phyloP scores from a whole-genome alignment of 495 filamentous ascomycete genomes.

The Penicilliopsis zonata region DNA sequence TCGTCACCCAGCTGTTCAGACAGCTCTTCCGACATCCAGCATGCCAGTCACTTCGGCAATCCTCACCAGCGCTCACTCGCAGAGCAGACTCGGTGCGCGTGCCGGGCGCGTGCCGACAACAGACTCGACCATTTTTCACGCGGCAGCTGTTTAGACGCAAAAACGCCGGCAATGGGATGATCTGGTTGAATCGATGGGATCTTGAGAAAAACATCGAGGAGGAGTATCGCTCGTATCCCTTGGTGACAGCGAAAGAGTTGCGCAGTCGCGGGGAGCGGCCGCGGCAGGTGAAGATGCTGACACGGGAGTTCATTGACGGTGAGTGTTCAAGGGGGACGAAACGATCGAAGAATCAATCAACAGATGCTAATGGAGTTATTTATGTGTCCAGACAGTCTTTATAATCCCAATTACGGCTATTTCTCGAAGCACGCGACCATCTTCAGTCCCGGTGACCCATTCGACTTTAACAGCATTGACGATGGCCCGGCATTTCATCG shows the following conservation, averaged over 20 bases:
- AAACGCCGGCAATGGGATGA: constrained; percentile 15
- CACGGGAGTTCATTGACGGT: constrained; percentile 97
- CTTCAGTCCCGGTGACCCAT: constrained; percentile 86
- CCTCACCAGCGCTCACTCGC: constrained; percentile 7
- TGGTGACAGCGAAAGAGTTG: constrained; percentile 71
- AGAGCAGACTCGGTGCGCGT: constrained; percentile 10
- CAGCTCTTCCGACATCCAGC: constrained; percentile 63
- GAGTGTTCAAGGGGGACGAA: constrained; percentile 6
- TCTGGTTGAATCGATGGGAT: constrained; percentile 73
- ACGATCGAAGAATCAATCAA: not conserved
- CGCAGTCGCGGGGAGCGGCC: constrained; percentile 62
- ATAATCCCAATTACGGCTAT: constrained; percentile 96
- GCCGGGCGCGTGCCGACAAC: constrained; percentile 16
- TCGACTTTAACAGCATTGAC: constrained; percentile 68
- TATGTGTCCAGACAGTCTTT: constrained; percentile 68
- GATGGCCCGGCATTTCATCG: constrained; percentile 77
- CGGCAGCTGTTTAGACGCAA: constrained; percentile 22
- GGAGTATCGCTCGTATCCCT: constrained; percentile 69
- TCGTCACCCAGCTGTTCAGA: constrained; percentile 66
- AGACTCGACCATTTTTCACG: constrained; percentile 31
- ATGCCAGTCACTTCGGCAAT: constrained; percentile 46
- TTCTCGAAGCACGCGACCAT: constrained; percentile 97
- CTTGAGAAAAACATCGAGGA: constrained; percentile 63
- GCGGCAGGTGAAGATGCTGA: constrained; percentile 85
- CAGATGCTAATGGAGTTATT: no score